Conservation (phyloP, 1,284 basidiomycete species). For the Uromyces viciae-fabae region DNA sequence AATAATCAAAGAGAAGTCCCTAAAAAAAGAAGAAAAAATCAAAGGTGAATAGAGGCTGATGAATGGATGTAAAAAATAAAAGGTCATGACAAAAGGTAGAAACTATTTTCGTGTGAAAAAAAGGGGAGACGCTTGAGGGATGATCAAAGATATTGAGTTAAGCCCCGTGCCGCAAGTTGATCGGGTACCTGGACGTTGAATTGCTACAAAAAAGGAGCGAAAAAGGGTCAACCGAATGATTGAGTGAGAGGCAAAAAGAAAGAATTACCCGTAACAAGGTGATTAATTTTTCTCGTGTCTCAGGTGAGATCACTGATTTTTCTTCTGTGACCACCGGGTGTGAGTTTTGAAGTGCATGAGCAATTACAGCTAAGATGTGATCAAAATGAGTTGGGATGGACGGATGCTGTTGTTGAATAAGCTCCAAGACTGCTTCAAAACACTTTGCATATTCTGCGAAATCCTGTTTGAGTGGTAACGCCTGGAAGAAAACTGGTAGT, state of each 20-base stretch:
- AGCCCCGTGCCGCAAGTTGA: slow-evolving; percentile 71
- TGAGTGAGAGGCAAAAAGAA: background rate
- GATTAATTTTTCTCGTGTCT: slow-evolving; percentile 70
- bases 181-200: slow-evolving; percentile 70
- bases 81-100: too few relatives aligned
- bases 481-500: slow-evolving; percentile 74
- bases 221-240: background rate
- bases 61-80: too few relatives aligned
- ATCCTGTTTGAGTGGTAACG: slow-evolving; percentile 83
- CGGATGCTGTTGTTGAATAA: slow-evolving; percentile 72
- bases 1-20: too few relatives aligned
- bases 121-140: too few relatives aligned
- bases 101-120: too few relatives aligned
- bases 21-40: too few relatives aligned
- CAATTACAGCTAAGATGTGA: slow-evolving; percentile 75
- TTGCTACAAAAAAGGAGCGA: slow-evolving; percentile 49
- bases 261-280: slow-evolving; percentile 63
- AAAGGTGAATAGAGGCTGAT: too few relatives aligned
- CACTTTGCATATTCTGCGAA: slow-evolving; percentile 70
- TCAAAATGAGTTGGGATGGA: slow-evolving; percentile 72
- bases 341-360: slow-evolving; percentile 65
- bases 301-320: slow-evolving; percentile 70
- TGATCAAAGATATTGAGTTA: slow-evolving; percentile 56
- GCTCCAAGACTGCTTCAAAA: slow-evolving; percentile 81
- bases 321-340: slow-evolving; percentile 49